These are phyloP conservation scores for Pleomassaria siparia DNA, from an alignment of 2,329 filamentous ascomycete species.

Conservation along the genomic window DNA sequence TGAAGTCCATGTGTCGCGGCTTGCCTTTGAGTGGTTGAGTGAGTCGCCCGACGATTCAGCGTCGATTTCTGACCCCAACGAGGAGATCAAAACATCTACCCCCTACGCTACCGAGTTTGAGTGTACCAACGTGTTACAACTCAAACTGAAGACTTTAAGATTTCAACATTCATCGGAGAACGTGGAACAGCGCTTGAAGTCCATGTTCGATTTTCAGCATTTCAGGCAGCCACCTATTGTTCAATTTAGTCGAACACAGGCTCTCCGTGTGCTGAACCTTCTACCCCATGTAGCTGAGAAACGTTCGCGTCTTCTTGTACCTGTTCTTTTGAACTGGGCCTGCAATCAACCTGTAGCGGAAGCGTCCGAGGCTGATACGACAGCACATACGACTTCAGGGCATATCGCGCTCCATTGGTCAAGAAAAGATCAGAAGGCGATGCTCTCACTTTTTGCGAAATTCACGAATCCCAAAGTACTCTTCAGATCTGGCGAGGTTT, in stretches of 20 bases:
- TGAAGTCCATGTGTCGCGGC: slow-evolving; percentile 69
- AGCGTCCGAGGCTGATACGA: slow-evolving; percentile 17
- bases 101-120: slow-evolving; percentile 71
- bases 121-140: slow-evolving; percentile 68
- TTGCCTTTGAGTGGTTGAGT: slow-evolving; percentile 76
- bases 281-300: slow-evolving; percentile 81
- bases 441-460: slow-evolving; percentile 78
- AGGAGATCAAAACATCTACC: slow-evolving; percentile 9
- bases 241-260: slow-evolving; percentile 69
- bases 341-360: slow-evolving; percentile 16
- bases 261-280: slow-evolving; percentile 74
- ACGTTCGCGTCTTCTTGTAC: slow-evolving; percentile 79
- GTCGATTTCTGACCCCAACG: background rate
- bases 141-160: slow-evolving; percentile 44
- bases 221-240: slow-evolving; percentile 54
- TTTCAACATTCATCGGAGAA: slow-evolving; percentile 19
- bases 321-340: slow-evolving; percentile 81
- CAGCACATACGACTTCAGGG: slow-evolving; percentile 9
- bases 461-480: slow-evolving; percentile 86
- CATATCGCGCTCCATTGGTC: slow-evolving; percentile 56
- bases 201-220: slow-evolving; percentile 67
- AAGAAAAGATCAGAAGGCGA: slow-evolving; percentile 77
- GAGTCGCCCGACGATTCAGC: slow-evolving; percentile 12
- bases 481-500: slow-evolving; percentile 75
- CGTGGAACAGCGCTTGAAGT: slow-evolving; percentile 57